Percentiles rank a stretch among this genome's conserved stretches.
Conservation (phyloP, 345 rosid genomes). For the Eucalyptus regnans region DNA sequence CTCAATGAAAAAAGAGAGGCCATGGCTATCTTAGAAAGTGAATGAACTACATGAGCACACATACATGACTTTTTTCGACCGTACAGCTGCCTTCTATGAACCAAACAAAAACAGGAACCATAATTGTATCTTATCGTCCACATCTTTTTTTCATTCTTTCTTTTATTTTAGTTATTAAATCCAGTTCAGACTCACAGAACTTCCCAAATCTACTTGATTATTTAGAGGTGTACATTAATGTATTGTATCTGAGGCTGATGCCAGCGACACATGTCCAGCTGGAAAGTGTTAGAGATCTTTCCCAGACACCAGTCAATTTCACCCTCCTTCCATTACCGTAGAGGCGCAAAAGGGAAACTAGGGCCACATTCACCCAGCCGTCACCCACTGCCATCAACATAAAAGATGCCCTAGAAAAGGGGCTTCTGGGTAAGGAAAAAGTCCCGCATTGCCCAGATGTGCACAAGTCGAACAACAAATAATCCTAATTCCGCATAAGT, state of each 20-base stretch:
- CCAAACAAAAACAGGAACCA: not conserved
- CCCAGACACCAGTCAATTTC: not conserved
- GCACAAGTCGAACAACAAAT: not conserved
- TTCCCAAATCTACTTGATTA: not conserved
- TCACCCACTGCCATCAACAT: not conserved
- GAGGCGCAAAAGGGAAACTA: not conserved
- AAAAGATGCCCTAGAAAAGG: not conserved
- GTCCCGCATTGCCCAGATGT: not conserved
- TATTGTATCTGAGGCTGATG: not conserved
- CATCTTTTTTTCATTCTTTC: not conserved
- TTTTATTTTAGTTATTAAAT: not conserved
- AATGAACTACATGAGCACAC: not conserved
- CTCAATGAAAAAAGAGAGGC: not conserved
- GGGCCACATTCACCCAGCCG: not conserved
- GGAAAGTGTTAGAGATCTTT: not conserved
- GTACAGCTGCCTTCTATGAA: not conserved
- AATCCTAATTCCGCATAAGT: not conserved
- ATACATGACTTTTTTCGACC: not conserved
- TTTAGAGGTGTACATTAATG: not conserved
- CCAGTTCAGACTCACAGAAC: not conserved
- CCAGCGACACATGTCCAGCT: not conserved
- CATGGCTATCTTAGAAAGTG: not conserved
- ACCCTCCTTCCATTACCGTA: not conserved
- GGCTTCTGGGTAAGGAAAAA: not conserved
- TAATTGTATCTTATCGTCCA: not conserved